phyloP scores from a whole-genome alignment of 2,329 filamentous ascomycete species.

The Albifimbria verrucaria region DNA sequence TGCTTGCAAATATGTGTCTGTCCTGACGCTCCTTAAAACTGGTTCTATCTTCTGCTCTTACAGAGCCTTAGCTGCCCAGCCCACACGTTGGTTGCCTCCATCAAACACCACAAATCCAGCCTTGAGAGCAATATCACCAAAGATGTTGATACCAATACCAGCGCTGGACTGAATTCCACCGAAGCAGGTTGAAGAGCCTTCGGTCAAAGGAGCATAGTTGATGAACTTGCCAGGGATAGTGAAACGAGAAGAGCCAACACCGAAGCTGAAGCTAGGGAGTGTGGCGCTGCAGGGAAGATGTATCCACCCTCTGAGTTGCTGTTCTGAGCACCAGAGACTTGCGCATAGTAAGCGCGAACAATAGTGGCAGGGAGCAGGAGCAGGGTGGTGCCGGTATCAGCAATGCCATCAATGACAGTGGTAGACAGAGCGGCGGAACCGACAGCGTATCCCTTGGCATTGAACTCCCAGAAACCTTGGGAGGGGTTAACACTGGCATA shows the following conservation, averaged over 20 bases:
- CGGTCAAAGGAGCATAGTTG: slow-evolving; percentile 46
- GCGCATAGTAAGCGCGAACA: slow-evolving; percentile 45
- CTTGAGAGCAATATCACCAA: slow-evolving; percentile 59
- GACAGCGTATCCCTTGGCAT: slow-evolving; percentile 15
- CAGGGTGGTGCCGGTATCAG: slow-evolving; percentile 62
- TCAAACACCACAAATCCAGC: slow-evolving; percentile 56
- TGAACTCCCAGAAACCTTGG: slow-evolving; percentile 64
- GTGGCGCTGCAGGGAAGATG: slow-evolving; percentile 42
- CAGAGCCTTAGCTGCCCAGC: slow-evolving; percentile 19
- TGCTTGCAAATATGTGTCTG: too few relatives aligned
- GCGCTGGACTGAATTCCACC: slow-evolving; percentile 62
- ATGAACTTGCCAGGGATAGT: slow-evolving; percentile 51
- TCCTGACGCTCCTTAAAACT: too few relatives aligned
- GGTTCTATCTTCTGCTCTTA: too few relatives aligned
- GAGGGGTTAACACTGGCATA: slow-evolving; percentile 54
- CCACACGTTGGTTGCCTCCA: slow-evolving; percentile 50
- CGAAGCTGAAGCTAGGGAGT: slow-evolving; percentile 50
- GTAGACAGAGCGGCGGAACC: slow-evolving; percentile 26
- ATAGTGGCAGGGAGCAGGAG: slow-evolving; percentile 55
- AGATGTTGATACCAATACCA: slow-evolving; percentile 48
- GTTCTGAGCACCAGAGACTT: slow-evolving; percentile 40
- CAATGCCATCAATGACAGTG: slow-evolving; percentile 37
- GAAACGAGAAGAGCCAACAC: slow-evolving; percentile 44
- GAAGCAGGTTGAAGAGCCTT: slow-evolving; percentile 51
- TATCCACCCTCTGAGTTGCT: slow-evolving; percentile 39